Percentiles rank a stretch among this genome's conserved stretches.
Conservation (phyloP, 257 asterid species). For the Linaria vulgaris region DNA sequence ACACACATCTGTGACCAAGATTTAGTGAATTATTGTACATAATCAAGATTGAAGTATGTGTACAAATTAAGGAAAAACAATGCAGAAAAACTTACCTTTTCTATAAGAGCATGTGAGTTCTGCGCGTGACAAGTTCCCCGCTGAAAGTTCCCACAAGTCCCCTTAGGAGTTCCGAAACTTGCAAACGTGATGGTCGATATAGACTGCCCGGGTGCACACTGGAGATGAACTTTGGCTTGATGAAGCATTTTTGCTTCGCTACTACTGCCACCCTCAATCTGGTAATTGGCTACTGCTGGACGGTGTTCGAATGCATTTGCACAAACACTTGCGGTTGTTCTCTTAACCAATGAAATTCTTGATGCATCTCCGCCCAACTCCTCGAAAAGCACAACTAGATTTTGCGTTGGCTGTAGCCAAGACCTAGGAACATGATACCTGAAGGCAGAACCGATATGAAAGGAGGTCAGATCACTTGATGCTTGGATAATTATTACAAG, state of each 20-base stretch:
- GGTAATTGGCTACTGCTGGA: conserved; percentile 42
- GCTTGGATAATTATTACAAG: too few relatives aligned
- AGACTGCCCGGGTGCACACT: conserved; percentile 41
- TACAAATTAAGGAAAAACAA: not conserved
- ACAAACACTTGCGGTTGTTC: conserved; percentile 38
- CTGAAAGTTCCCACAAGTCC: conserved; percentile 48
- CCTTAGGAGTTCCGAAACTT: conserved; percentile 58
- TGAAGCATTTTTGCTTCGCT: conserved; percentile 33
- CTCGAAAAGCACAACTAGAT: conserved; percentile 56
- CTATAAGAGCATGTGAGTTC: conserved; percentile 39
- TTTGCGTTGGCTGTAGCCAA: conserved; percentile 60
- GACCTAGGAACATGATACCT: conserved; percentile 88
- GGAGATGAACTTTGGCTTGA: conserved; percentile 41
- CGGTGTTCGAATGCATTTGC: conserved; percentile 38
- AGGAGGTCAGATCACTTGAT: too few relatives aligned
- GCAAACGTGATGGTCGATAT: conserved; percentile 55
- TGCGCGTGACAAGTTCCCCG: conserved; percentile 49
- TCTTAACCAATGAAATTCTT: conserved; percentile 44
- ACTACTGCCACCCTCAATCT: conserved; percentile 21
- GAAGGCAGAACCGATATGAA: not conserved
- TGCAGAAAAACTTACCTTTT: conserved; percentile 34
- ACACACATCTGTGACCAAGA: conserved; percentile 39
- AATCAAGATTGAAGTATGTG: not conserved
- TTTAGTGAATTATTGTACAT: not conserved
- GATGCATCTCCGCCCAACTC: conserved; percentile 67